A percentile compares a stretch with the other conserved stretches of the same genome.
phyloP scores from a whole-genome alignment of 768 basidiomycete species.

The Trametes cubensis region DNA sequence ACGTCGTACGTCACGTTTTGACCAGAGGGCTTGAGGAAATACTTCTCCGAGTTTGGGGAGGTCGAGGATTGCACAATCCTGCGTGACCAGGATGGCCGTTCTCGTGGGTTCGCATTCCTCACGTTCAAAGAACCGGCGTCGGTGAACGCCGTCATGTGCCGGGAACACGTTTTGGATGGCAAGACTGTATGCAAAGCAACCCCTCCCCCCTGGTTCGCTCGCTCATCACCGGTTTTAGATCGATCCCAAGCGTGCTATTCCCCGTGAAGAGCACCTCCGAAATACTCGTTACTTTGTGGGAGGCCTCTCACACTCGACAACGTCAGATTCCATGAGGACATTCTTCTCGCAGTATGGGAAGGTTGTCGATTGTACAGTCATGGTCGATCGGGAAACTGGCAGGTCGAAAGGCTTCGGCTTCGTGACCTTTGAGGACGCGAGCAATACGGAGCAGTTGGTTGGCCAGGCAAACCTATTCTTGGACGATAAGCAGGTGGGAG shows the following conservation, averaged over 20 bases:
- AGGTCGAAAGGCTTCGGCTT: slow-evolving; percentile 97
- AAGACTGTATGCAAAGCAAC: slow-evolving; percentile 74
- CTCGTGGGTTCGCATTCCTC: slow-evolving; percentile 95
- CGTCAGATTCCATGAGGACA: slow-evolving; percentile 87
- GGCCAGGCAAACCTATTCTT: slow-evolving; percentile 84
- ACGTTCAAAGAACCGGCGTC: slow-evolving; percentile 91
- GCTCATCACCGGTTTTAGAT: slow-evolving; percentile 56
- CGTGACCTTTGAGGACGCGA: slow-evolving; percentile 88
- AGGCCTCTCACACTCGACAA: slow-evolving; percentile 85
- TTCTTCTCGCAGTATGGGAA: slow-evolving; percentile 93
- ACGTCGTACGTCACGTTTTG: slow-evolving; percentile 2
- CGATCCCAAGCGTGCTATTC: slow-evolving; percentile 97
- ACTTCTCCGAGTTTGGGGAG: slow-evolving; percentile 93
- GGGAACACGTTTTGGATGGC: slow-evolving; percentile 91
- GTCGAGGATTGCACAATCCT: slow-evolving; percentile 97
- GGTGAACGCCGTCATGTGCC: slow-evolving; percentile 92
- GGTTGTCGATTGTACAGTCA: slow-evolving; percentile 96
- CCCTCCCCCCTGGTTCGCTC: not conserved
- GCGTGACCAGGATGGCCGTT: slow-evolving; percentile 92
- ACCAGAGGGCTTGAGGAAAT: slow-evolving; percentile 72
- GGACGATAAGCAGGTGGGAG: slow-evolving; percentile 86
- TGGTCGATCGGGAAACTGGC: slow-evolving; percentile 94
- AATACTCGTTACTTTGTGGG: slow-evolving; percentile 96
- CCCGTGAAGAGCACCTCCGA: slow-evolving; percentile 88
- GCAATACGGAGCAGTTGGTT: slow-evolving; percentile 78